Evolutionary conservation across 352 stramenopile species (phyloP), one percentile per base, ranked within the genome.

Genomic region (Pythium aquatile): DNA sequence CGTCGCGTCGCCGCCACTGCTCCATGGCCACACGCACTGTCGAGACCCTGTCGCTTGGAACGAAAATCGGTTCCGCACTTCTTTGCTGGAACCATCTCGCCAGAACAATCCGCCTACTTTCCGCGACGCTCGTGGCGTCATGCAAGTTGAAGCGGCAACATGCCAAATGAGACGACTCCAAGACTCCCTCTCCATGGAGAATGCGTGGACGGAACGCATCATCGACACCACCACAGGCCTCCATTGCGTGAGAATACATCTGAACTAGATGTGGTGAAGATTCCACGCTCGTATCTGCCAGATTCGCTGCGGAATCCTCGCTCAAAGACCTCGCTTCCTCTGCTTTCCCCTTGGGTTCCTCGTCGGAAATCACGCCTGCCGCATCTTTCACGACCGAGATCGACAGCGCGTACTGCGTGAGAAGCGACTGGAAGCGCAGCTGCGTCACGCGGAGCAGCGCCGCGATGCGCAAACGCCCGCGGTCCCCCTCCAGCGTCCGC

Each of bases 101-200:
- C 4, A 85, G 35, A 33, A 71, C 59, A 29, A 69, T 26, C 10
- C 35, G 39, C 20, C 48, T 24, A 14, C 47, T 24, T 9, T 24
- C 51, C 11, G 20, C 8, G 17, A 6, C 13, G n/a, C 37, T 66
- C 26, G 40, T 60, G 29, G 40, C 32, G 17, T 51, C 30, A 16
- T 24, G 9, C 26, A 47, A 20, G 28, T 57, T 32, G 29, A 8
- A 26, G 9, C 3, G 13, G 52, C n/a, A 58, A 32, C 16, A 37
- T 29, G 52, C 33, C 9, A 26, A 35, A 39, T 17, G 59, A 14
- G 59, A 5, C 49, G 81, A 71, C 48, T 78, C 33, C 61, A 68
- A 75, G 11, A 17, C 51, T 39, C 75, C 57, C 24, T 86, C 77
- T 2, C 57, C 40, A 5, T 55, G 66, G 24, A 86, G 55, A 69